Percentiles rank a stretch among this genome's conserved stretches.
Evolutionary conservation across 2,329 filamentous ascomycete genomes (phyloP).

Genomic region (Pseudogymnoascus sp.): DNA sequence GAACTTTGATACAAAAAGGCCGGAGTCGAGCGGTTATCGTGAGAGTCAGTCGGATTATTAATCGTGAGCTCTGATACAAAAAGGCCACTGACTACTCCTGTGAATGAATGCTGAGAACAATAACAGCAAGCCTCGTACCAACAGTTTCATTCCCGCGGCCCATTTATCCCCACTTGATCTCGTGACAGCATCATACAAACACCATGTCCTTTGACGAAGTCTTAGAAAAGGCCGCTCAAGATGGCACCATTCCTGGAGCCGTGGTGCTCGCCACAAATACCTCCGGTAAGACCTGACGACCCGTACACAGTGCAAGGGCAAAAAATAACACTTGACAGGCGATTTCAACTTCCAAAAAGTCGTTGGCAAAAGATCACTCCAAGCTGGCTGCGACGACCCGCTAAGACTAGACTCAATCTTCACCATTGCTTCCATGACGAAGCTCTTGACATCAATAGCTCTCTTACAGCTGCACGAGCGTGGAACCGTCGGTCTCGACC

Average conservation of each 20-base stretch:
- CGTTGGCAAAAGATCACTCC: background rate
- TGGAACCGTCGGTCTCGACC: background rate
- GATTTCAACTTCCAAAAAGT: background rate
- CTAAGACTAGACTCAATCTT: background rate
- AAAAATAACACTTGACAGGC: background rate
- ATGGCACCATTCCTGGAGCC: background rate
- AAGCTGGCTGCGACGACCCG: background rate
- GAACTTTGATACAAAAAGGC: background rate
- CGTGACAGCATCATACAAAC: background rate
- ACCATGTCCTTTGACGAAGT: background rate
- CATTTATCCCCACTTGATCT: background rate
- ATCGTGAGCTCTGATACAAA: background rate
- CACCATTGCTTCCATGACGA: background rate
- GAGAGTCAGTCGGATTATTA: background rate
- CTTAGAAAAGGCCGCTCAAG: background rate
- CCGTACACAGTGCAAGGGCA: background rate
- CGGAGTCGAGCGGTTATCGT: background rate
- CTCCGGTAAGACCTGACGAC: background rate
- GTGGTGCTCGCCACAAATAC: background rate
- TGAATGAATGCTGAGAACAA: background rate
- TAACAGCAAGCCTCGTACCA: background rate
- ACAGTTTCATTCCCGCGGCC: background rate
- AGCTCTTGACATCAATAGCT: background rate
- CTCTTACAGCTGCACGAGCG: background rate
- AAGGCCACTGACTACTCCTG: background rate